Base-by-base conservation (phyloP, 352 stramenopile species). In the Globisporangium carolinianum region DNA sequence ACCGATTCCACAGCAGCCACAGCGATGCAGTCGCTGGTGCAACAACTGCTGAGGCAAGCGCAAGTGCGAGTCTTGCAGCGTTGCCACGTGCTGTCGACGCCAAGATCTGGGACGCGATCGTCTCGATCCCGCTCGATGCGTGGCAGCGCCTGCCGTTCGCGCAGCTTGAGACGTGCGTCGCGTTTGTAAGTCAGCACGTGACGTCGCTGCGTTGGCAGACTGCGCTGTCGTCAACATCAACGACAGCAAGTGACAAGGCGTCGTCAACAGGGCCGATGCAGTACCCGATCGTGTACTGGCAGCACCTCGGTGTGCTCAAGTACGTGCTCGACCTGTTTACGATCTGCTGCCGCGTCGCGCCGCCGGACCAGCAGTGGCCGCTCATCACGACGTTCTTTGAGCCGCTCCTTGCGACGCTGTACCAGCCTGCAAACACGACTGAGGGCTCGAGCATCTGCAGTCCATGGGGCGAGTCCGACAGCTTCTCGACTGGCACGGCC, bases 261-360 rank as follows among this genome's bases (percentile, higher is more conserved):
- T 18, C 51, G n/a, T 62, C 32, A 17, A 47, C 62, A 12, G 47
- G 38, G 10, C 50, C 18, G 38, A 39, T 46, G 17, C 68, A 79
- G 45, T 83, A 77, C 48, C 75, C 77, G 7, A 66, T 87, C 47
- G 73, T 75, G 32, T 77, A 86, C 11, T 94, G 83, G 83, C 83
- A 95, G 53, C 69, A 69, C 12, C 61, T 79, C 55, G 79, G 81
- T 12, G 76, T 90, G 10, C 70, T 95, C 8, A 92, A 91, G 56
- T 76, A 72, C 41, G 79, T 83, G n/a, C 58, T 93, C 35, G 86
- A 92, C 52, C 70, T 95, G 15, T 86, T 95, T 49, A 80, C 83
- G 9, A 71, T 91, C 10, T 75, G 82, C 45, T 85, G 76, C 58
- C 79, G 78, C 53, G 71, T 76, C 0, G 59, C 75, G 9, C 79